A percentile compares a stretch with the other conserved stretches of the same genome.
These are phyloP conservation scores for Globisporangium yorkense DNA, from an alignment of 352 stramenopile genomes.

Conservation along the genomic window DNA sequence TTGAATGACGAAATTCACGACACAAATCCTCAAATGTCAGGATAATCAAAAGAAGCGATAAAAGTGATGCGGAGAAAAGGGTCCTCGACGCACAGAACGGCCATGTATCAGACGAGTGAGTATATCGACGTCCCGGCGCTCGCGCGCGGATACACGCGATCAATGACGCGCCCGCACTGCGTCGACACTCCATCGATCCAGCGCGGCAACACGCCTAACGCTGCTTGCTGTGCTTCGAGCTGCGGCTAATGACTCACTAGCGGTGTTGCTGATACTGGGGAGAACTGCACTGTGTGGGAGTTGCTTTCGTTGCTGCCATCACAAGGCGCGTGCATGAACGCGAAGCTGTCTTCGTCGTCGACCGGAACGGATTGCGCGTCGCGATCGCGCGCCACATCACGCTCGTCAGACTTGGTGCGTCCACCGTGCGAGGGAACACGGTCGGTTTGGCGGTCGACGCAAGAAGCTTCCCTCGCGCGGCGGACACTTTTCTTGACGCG, in stretches of 20 bases:
- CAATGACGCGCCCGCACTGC: not conserved
- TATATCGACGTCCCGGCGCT: not conserved
- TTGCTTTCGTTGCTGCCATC: not conserved
- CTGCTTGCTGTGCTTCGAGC: too few relatives aligned
- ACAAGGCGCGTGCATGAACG: not conserved
- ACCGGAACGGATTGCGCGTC: not conserved
- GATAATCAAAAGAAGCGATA: not conserved
- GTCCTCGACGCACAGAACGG: not conserved
- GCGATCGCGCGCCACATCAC: not conserved
- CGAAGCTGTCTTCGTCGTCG: too few relatives aligned
- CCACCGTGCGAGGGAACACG: conserved; percentile 9
- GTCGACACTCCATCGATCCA: not conserved
- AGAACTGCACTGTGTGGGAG: too few relatives aligned
- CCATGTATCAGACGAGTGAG: not conserved
- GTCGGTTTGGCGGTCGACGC: not conserved
- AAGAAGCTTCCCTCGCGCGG: not conserved
- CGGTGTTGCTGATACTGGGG: too few relatives aligned
- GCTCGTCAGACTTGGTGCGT: not conserved
- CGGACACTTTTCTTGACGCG: not conserved
- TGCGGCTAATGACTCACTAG: too few relatives aligned
- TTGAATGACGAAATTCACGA: too few relatives aligned
- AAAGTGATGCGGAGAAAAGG: not conserved
- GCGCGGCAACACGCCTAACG: too few relatives aligned
- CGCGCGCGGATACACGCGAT: not conserved
- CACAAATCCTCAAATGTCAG: too few relatives aligned